Base-by-base conservation (phyloP, 371 early-diverging fungal species). In the Lichtheimia ramosa region DNA sequence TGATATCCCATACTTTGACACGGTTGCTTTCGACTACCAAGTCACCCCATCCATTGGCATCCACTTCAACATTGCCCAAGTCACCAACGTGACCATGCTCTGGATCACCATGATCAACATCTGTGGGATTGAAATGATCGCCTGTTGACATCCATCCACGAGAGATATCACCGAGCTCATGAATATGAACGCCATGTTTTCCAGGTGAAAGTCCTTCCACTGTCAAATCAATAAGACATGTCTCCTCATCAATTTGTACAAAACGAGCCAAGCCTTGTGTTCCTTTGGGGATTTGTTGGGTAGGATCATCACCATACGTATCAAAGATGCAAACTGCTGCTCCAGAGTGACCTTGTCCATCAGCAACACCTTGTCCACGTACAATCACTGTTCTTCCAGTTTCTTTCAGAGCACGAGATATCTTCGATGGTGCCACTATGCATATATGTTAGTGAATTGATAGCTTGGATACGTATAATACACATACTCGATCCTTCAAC, bases 321-420 rank as follows among this genome's bases (percentile, higher is more conserved):
- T 95, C 94, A 60, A 95, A 88, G 21, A 95, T 94, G 60, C 93
- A 92, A 3, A 95, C 95, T 12, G 94, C 95, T 2, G 95, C 94
- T 21, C 92, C 92, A 16, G 86, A 75, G 50, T 74, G 69, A 1
- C 68, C 70, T 56, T 69, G 77, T 54, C 85, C 88, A 56, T 84
- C 75, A 14, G 83, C 75, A n/a, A 84, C 82, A 6, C 92, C 91
- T 52, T 87, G 82, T 21, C 92, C 92, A 51, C 92, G 88, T 1
- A 92, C 83, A 54, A 92, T 84, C 0, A 87, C 89, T 0, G 83
- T 81, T 54, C 88, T 82, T 1, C 92, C 92, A 5, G 89, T 85
- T 7, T 74, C 71, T 60, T 87, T 87, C 42, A 92, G 66, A 25
- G 80, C 73, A 5, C 73, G 71, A 10, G 85, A 80, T 14, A 92